Evolutionary conservation across 495 filamentous ascomycete species (phyloP).

Genomic region (Penicillium subrubescens): DNA sequence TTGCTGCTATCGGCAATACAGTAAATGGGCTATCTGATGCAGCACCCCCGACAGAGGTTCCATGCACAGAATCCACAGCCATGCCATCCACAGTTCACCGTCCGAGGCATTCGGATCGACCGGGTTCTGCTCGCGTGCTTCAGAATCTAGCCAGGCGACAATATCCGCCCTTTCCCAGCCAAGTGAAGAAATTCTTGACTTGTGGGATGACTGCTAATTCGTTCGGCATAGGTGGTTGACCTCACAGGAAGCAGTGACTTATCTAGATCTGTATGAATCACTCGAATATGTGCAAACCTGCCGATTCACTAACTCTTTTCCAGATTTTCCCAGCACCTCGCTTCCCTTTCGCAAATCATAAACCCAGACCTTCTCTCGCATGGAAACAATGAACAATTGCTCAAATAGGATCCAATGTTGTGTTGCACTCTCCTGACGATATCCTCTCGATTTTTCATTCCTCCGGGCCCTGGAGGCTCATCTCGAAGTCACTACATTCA

Average conservation of each 20-base stretch:
- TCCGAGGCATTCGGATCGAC: background rate
- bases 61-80: background rate
- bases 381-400: background rate
- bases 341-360: background rate
- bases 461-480: background rate
- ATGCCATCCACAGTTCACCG: background rate
- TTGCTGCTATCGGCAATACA: background rate
- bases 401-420: background rate
- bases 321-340: background rate
- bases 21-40: background rate
- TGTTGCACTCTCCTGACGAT: background rate
- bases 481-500: background rate
- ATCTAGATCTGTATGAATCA: background rate
- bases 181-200: background rate
- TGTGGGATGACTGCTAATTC: background rate
- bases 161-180: background rate
- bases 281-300: background rate
- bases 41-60: background rate
- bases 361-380: background rate
- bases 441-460: background rate
- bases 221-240: background rate
- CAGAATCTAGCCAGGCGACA: background rate
- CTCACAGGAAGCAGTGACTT: background rate
- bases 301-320: background rate
- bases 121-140: background rate